These are phyloP conservation scores for Pseudodiploospora longispora DNA, from an alignment of 2,329 filamentous ascomycete species.

Conservation along the genomic window DNA sequence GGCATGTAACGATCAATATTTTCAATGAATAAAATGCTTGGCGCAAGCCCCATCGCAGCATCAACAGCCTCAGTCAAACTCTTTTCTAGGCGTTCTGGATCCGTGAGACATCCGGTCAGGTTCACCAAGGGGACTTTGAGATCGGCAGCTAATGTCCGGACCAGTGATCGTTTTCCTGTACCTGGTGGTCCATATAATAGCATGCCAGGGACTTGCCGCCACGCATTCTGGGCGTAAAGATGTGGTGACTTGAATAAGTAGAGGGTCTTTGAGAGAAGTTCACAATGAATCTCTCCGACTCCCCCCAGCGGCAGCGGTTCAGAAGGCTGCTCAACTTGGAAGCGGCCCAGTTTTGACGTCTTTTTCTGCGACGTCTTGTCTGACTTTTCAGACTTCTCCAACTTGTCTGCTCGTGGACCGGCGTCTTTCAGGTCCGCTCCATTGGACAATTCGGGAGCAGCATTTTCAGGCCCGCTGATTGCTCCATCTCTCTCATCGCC, in stretches of 20 bases:
- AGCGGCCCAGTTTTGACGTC: constrained; percentile 20
- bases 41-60: constrained; percentile 75
- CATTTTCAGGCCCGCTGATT: constrained; percentile 4
- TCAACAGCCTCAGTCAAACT: constrained; percentile 44
- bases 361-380: constrained; percentile 23
- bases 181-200: constrained; percentile 72
- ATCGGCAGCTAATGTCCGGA: constrained; percentile 64
- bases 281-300: constrained; percentile 16
- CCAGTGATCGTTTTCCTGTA: constrained; percentile 72
- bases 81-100: constrained; percentile 32
- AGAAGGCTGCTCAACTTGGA: constrained; percentile 20
- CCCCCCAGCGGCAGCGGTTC: constrained; percentile 20
- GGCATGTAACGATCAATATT: constrained; percentile 81
- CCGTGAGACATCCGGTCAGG: constrained; percentile 26
- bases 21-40: constrained; percentile 85
- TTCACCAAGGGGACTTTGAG: constrained; percentile 67
- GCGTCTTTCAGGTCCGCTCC: constrained; percentile 4
- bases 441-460: constrained; percentile 8
- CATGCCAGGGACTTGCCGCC: constrained; percentile 42
- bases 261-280: constrained; percentile 12
- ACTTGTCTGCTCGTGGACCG: not conserved
- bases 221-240: constrained; percentile 9
- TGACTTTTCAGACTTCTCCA: constrained; percentile 12
- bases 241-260: constrained; percentile 15
- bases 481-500: constrained; percentile 15